phyloP scores from a whole-genome alignment of 202 grass and related monocot genomes.

The Thinopyrum obtusiflorum region DNA sequence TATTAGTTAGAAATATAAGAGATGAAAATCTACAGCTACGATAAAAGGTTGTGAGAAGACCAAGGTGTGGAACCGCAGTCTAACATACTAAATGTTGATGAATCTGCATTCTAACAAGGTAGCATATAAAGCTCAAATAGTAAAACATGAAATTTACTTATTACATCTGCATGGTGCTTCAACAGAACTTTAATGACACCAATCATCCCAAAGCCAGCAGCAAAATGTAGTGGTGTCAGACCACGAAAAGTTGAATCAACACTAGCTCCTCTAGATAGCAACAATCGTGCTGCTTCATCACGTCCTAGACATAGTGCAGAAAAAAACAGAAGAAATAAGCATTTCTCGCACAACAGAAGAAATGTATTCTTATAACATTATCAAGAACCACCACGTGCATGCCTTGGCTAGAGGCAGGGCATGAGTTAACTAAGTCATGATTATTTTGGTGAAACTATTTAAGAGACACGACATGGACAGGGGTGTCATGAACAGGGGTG shows the following conservation, averaged over 20 bases:
- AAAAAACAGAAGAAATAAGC: neutral
- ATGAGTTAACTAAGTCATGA: neutral
- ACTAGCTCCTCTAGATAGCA: slow-evolving; percentile 31
- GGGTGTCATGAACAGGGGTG: too few relatives aligned
- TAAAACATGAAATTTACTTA: slow-evolving; percentile 8
- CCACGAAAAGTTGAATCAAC: slow-evolving; percentile 11
- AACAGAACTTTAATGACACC: slow-evolving; percentile 34
- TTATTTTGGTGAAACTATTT: neutral
- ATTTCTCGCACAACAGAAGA: neutral
- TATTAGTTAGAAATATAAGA: slow-evolving; percentile 1
- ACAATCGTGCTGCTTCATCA: slow-evolving; percentile 11
- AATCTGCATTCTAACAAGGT: neutral
- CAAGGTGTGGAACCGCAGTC: neutral
- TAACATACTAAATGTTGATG: neutral
- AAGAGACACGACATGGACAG: neutral
- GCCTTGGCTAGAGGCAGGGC: neutral
- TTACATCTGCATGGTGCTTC: slow-evolving; percentile 43
- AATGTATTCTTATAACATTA: neutral
- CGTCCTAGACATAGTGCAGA: slow-evolving; percentile 15
- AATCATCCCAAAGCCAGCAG: slow-evolving; percentile 17
- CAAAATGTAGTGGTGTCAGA: slow-evolving; percentile 31
- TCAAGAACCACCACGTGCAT: neutral
- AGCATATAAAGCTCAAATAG: neutral
- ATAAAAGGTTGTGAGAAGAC: neutral
- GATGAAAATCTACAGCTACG: neutral